Conservation (phyloP, 306 rosid genomes). For the Morella rubra region DNA sequence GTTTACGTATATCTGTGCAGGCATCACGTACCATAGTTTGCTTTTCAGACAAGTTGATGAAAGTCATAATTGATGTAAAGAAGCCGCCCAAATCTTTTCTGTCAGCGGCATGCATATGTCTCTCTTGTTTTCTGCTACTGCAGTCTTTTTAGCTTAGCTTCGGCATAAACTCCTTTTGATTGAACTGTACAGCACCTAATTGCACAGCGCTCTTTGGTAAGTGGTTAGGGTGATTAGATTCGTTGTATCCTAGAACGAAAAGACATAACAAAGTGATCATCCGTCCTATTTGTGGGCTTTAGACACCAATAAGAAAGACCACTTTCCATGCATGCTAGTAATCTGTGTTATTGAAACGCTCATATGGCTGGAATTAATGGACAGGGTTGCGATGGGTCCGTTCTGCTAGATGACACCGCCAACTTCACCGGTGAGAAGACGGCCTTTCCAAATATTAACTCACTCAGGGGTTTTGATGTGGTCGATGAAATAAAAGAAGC, state of each 20-base stretch:
- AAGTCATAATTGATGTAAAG: neutral
- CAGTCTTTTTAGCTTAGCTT: too few relatives aligned
- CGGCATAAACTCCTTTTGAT: too few relatives aligned
- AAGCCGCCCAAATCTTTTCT: too few relatives aligned
- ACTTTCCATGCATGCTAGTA: neutral
- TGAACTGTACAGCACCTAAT: too few relatives aligned
- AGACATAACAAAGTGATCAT: too few relatives aligned
- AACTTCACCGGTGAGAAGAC: constrained; percentile 54
- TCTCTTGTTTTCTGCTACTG: too few relatives aligned
- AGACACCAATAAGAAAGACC: neutral
- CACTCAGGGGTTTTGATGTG: constrained; percentile 32
- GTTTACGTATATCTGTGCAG: neutral
- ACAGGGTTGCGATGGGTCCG: constrained; percentile 72
- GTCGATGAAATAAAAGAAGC: constrained; percentile 27
- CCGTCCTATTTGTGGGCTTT: too few relatives aligned
- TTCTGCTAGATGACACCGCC: constrained; percentile 47
- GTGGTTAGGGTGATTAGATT: too few relatives aligned
- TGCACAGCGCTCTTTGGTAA: too few relatives aligned
- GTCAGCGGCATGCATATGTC: too few relatives aligned
- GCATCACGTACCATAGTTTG: neutral
- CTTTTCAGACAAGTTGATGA: neutral
- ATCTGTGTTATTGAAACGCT: neutral
- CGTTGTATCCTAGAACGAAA: too few relatives aligned
- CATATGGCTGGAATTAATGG: neutral
- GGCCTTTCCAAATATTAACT: constrained; percentile 37